A percentile compares a stretch with the other conserved stretches of the same genome.
Conservation (phyloP, 345 rosid genomes). For the Raphanus raphanistrum region DNA sequence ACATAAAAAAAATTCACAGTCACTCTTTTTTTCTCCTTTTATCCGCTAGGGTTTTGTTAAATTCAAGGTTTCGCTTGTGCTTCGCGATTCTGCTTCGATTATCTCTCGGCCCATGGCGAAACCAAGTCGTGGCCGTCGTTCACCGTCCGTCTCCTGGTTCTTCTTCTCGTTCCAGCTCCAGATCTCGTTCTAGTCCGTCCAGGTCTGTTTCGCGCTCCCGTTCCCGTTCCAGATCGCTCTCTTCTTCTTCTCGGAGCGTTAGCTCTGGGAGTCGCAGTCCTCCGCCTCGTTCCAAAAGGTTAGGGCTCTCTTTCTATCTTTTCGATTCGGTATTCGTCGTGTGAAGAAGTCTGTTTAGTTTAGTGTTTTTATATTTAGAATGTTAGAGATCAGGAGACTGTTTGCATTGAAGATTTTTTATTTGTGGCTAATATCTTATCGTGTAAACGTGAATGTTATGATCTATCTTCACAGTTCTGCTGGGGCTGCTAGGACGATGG, state of each 20-base stretch:
- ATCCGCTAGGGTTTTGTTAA: slow-evolving; percentile 47
- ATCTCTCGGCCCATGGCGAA: slow-evolving; percentile 58
- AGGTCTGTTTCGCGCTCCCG: slow-evolving; percentile 29
- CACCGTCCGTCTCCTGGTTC: slow-evolving; percentile 61
- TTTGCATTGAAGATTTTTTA: slow-evolving; percentile 1
- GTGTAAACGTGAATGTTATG: neutral
- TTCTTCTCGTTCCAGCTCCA: slow-evolving; percentile 54
- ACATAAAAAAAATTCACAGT: neutral
- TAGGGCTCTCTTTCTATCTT: slow-evolving; percentile 7
- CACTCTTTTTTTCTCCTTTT: neutral
- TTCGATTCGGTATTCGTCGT: neutral
- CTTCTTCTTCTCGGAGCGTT: slow-evolving; percentile 46
- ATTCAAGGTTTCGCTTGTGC: slow-evolving; percentile 41
- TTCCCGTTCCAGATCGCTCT: slow-evolving; percentile 39
- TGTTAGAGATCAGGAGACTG: neutral
- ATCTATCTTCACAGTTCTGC: slow-evolving; percentile 46
- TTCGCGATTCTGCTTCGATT: neutral
- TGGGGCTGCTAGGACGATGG: slow-evolving; percentile 59
- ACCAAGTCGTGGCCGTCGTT: slow-evolving; percentile 66
- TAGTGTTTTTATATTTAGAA: neutral
- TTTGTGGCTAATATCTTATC: neutral
- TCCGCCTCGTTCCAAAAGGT: slow-evolving; percentile 39
- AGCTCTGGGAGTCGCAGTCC: slow-evolving; percentile 43
- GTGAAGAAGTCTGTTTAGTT: no score
- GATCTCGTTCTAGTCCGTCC: slow-evolving; percentile 38